phyloP scores from a whole-genome alignment of 1,284 basidiomycete species.

The Xerocomus nothofagi region DNA sequence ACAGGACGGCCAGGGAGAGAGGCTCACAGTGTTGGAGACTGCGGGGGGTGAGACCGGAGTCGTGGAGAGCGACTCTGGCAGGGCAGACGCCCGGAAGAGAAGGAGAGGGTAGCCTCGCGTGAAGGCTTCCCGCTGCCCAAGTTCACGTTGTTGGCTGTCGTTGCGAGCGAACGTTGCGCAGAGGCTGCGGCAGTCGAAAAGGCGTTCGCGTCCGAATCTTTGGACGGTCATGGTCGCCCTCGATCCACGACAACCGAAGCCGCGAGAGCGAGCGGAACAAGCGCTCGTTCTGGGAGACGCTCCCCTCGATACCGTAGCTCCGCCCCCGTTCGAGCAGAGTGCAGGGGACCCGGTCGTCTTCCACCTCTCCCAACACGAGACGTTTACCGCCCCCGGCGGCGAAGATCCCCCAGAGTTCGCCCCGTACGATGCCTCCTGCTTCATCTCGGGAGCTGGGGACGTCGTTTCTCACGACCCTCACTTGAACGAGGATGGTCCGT shows the following conservation, averaged over 20 bases:
- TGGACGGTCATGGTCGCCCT: slow-evolving; percentile 7
- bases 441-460: slow-evolving; percentile 47
- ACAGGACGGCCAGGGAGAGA: no score
- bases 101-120: no score
- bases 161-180: neutral
- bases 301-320: slow-evolving; percentile 4
- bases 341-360: slow-evolving; percentile 24
- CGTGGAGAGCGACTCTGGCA: no score
- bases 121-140: no score
- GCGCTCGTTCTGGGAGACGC: neutral
- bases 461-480: slow-evolving; percentile 71
- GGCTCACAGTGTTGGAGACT: no score
- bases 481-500: slow-evolving; percentile 64
- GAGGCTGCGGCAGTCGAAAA: neutral
- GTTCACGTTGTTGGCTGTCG: no score
- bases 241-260: slow-evolving; percentile 10
- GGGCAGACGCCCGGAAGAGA: no score
- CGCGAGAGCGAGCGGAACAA: slow-evolving; percentile 5
- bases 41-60: no score
- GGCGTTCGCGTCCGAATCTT: neutral
- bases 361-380: slow-evolving; percentile 22
- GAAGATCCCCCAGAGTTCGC: slow-evolving; percentile 60
- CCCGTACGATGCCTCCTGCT: slow-evolving; percentile 62
- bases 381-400: slow-evolving; percentile 24
- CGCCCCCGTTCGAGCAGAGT: slow-evolving; percentile 38